Conservation (phyloP, 2,329 filamentous ascomycete species). For the Aspergillus hortae region DNA sequence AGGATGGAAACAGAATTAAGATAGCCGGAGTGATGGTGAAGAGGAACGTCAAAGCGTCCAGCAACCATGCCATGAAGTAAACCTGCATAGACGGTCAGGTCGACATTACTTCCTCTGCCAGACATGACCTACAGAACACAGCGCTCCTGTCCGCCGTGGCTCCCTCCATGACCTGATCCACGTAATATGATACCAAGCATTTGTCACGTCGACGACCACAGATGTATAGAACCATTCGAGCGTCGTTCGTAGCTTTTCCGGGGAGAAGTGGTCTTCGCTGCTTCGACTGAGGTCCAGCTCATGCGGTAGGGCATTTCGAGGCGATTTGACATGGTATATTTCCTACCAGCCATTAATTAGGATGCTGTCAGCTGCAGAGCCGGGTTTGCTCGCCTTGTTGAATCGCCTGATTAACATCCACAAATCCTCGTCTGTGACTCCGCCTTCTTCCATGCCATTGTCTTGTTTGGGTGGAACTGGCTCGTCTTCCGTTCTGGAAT, state of each 20-base stretch:
- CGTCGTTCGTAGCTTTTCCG: constrained; percentile 75
- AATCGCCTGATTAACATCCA: constrained; percentile 71
- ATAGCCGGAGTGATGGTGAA: constrained; percentile 57
- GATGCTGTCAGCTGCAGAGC: background rate
- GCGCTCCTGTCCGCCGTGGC: constrained; percentile 61
- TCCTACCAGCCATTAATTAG: constrained; percentile 41
- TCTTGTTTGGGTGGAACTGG: too few species aligned
- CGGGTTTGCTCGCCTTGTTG: constrained; percentile 55
- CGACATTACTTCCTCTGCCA: background rate
- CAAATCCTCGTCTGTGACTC: constrained; percentile 70
- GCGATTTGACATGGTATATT: constrained; percentile 69
- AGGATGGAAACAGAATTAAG: constrained; percentile 62
- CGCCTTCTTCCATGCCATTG: constrained; percentile 27
- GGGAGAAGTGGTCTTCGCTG: constrained; percentile 77
- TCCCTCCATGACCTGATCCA: constrained; percentile 78
- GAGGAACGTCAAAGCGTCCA: constrained; percentile 65
- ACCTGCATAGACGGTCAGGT: constrained; percentile 26
- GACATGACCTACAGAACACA: constrained; percentile 50
- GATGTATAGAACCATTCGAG: constrained; percentile 80
- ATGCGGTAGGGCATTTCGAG: constrained; percentile 56
- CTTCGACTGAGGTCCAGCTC: constrained; percentile 75
- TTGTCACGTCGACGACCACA: constrained; percentile 64
- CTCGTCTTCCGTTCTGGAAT: too few species aligned
- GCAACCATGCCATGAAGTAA: constrained; percentile 65
- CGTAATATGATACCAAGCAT: constrained; percentile 67